Percentiles rank a stretch among this genome's conserved stretches.
These are phyloP conservation scores for Suhomyces chickasaworum DNA, from an alignment of 1,139 yeast genomes.

Conservation along the genomic window DNA sequence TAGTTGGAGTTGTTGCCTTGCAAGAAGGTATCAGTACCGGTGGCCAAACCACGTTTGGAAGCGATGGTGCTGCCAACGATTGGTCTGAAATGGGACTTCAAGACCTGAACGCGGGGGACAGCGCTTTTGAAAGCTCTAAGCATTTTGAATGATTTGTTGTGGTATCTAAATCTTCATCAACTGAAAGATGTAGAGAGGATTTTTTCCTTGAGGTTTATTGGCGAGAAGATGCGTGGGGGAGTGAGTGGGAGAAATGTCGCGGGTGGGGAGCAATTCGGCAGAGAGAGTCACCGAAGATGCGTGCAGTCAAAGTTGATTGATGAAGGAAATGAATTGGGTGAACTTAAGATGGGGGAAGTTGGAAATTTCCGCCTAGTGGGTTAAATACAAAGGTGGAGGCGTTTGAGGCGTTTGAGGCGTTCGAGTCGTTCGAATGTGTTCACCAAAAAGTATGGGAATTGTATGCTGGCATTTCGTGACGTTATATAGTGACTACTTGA, in stretches of 20 bases:
- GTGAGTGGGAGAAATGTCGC: slow-evolving; percentile 2
- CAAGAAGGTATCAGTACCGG: slow-evolving; percentile 76
- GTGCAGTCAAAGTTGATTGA: not conserved
- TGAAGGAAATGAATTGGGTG: too few species aligned
- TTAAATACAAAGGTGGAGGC: not conserved
- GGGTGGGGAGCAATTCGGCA: not conserved
- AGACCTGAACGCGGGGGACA: slow-evolving; percentile 36
- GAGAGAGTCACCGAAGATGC: slow-evolving; percentile 1
- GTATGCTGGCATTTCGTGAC: not conserved
- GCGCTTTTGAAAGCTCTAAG: slow-evolving; percentile 49
- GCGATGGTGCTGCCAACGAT: slow-evolving; percentile 3
- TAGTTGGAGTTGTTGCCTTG: slow-evolving; percentile 87
- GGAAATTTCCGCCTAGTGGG: too few species aligned
- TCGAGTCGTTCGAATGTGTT: not conserved
- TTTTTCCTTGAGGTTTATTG: slow-evolving; percentile 6
- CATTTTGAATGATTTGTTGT: slow-evolving; percentile 26
- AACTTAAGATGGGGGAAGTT: too few species aligned
- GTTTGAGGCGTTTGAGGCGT: not conserved
- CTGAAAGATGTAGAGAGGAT: slow-evolving; percentile 9
- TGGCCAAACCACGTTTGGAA: slow-evolving; percentile 27
- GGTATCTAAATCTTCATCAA: slow-evolving; percentile 13
- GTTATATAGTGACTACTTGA: not conserved
- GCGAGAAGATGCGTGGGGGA: slow-evolving; percentile 6
- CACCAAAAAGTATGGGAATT: not conserved
- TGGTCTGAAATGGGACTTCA: slow-evolving; percentile 20